Evolutionary conservation across 2,329 filamentous ascomycete genomes (phyloP).

Genomic region (Arthrocladium fulminans): DNA sequence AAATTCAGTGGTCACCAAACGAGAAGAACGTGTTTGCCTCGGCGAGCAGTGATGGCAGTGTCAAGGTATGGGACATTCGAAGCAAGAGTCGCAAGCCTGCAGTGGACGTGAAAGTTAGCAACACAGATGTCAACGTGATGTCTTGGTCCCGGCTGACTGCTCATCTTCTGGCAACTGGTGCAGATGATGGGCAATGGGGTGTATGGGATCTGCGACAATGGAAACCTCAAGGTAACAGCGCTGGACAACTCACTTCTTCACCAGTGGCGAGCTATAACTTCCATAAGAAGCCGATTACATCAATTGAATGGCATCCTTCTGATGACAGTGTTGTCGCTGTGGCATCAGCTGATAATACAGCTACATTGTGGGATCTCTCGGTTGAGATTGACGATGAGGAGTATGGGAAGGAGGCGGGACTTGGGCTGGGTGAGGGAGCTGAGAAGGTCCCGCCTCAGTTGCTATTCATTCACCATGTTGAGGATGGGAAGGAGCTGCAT

Average conservation of each 20-base stretch:
- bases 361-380: conserved; percentile 92
- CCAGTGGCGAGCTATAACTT: conserved; percentile 91
- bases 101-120: conserved; percentile 73
- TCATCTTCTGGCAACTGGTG: conserved; percentile 83
- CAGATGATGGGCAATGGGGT: conserved; percentile 86
- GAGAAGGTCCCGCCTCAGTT: conserved; percentile 72
- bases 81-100: conserved; percentile 85
- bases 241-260: conserved; percentile 48
- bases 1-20: conserved; percentile 91
- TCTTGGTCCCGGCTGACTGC: conserved; percentile 85
- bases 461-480: conserved; percentile 93
- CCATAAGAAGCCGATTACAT: conserved; percentile 94
- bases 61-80: conserved; percentile 91
- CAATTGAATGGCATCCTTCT: conserved; percentile 92
- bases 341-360: conserved; percentile 83
- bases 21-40: conserved; percentile 93
- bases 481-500: conserved; percentile 88
- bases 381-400: conserved; percentile 97
- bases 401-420: conserved; percentile 68
- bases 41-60: conserved; percentile 83
- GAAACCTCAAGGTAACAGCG: conserved; percentile 56
- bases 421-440: conserved; percentile 21
- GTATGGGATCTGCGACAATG: conserved; percentile 96
- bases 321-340: conserved; percentile 94
- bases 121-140: conserved; percentile 88